These are phyloP conservation scores for Quillaja saponaria DNA, from an alignment of 306 rosid genomes.

Conservation along the genomic window DNA sequence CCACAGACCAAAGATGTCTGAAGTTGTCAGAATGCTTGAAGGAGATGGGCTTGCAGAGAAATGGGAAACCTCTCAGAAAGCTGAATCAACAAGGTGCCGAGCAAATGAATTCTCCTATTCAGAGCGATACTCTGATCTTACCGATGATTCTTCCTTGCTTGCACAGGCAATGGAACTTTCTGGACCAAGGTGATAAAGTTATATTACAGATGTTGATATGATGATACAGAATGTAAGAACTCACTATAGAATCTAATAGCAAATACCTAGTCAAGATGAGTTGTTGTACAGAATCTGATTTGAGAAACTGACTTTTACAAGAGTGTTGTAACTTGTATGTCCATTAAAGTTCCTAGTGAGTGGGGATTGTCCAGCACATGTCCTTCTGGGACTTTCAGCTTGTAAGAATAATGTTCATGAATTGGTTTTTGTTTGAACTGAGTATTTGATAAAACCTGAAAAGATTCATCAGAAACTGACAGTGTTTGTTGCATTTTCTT, in stretches of 20 bases:
- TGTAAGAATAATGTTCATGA: conserved; percentile 41
- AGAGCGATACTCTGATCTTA: conserved; percentile 86
- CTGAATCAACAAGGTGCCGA: conserved; percentile 75
- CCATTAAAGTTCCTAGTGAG: conserved; percentile 18
- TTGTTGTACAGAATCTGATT: conserved; percentile 50
- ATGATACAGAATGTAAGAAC: conserved; percentile 18
- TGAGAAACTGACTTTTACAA: conserved; percentile 36
- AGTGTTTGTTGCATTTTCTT: conserved; percentile 2
- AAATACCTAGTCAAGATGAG: conserved; percentile 30
- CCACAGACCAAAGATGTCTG: conserved; percentile 92
- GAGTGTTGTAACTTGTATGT: conserved; percentile 32
- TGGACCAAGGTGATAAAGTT: conserved; percentile 71
- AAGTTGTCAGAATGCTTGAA: conserved; percentile 96
- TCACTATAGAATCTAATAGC: conserved; percentile 19
- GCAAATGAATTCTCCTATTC: conserved; percentile 82
- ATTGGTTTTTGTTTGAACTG: conserved; percentile 34
- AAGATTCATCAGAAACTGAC: neutral
- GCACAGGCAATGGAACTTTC: conserved; percentile 99
- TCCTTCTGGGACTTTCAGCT: conserved; percentile 32
- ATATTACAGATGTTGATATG: neutral
- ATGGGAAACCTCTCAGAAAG: conserved; percentile 92
- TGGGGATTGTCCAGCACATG: conserved; percentile 24
- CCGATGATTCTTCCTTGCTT: conserved; percentile 94
- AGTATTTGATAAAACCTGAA: conserved; percentile 18
- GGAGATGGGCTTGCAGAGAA: conserved; percentile 97